Base-by-base conservation (phyloP, 257 asterid species). In the Solanum sitiens region DNA sequence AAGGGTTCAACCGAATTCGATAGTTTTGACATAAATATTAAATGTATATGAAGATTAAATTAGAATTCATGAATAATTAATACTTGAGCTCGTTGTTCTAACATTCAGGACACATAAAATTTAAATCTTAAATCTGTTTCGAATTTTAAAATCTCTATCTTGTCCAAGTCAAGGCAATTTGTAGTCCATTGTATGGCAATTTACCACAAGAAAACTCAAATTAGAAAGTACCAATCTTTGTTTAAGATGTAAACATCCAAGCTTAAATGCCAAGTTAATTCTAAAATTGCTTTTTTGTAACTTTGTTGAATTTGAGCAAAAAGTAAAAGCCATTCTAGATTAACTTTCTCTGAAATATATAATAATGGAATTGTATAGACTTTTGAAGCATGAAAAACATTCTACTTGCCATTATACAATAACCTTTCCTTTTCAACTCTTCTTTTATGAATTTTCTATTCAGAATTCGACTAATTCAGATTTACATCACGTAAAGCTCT, bases 331-430 rank as follows among this genome's bases (percentile, higher is more conserved):
- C 87, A 89, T 76, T 83, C 30, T 83, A 40, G 63, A 44, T 72
- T 40, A 68, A 15, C 89, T 87, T 91, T 88, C 42, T 75, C 87
- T 80, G 83, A 87, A 82, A 88, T 87, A 87, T 86, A 88, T 68
- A 89, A 74, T 65, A 39, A 56, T 56, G 85, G 87, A 47, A 71
- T 40, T 85, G 82, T 42, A 42, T 67, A 76, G 65, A 61, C 89
- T 86, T 87, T 90, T 86, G 86, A 73, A 87, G 90, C 92, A 89
- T 89, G 86, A 86, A 89, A 86, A 85, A 72, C 92, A 91, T 87
- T 87, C 87, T 87, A 86, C 87, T 87, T 80, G 75, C 83, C 87
- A 86, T 83, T 76, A 76, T 68, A 59, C 86, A 82, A 82, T 87
- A 87, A n/a, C 65, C 86, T 88, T 74, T 72, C 87, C 27, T 30